Conservation (phyloP, 192 early-diverging fungal species). For the Coemansia sp. region DNA sequence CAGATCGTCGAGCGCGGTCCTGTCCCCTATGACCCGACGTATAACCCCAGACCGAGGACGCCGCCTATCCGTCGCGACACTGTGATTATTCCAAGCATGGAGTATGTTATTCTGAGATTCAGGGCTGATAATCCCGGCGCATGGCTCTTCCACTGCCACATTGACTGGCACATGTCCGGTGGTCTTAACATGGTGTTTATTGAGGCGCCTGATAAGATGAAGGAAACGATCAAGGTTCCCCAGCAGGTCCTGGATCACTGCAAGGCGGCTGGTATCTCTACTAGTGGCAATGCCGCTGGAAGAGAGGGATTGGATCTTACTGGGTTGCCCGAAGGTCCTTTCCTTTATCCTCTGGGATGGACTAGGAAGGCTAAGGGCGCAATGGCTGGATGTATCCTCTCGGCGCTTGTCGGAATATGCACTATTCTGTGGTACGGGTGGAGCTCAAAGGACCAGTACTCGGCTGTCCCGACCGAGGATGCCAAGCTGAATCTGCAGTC, state of each 20-base stretch:
- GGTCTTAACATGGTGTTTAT: conserved; percentile 70
- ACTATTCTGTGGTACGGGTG: conserved; percentile 74
- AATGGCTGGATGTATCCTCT: conserved; percentile 65
- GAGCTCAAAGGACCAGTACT: conserved; percentile 30
- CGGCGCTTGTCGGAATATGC: conserved; percentile 69
- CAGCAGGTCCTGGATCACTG: conserved; percentile 64
- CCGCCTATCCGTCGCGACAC: conserved; percentile 73
- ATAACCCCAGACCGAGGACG: conserved; percentile 39
- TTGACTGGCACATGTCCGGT: conserved; percentile 58
- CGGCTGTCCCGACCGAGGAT: conserved; percentile 9
- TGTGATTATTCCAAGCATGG: conserved; percentile 63
- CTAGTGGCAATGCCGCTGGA: conserved; percentile 71
- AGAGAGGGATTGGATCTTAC: conserved; percentile 62
- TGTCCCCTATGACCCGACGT: conserved; percentile 56
- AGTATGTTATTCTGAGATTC: conserved; percentile 71
- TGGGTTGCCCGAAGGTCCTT: conserved; percentile 56
- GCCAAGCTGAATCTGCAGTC: background rate
- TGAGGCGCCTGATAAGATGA: conserved; percentile 68
- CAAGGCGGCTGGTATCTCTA: conserved; percentile 55
- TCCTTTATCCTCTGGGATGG: conserved; percentile 58
- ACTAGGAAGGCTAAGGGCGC: conserved; percentile 67
- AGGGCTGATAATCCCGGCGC: conserved; percentile 76
- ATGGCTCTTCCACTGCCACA: conserved; percentile 87
- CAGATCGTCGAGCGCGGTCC: conserved; percentile 67
- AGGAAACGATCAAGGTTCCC: conserved; percentile 55